Evolutionary conservation across 371 early-diverging fungal genomes (phyloP), one percentile per base, ranked within the genome.

Genomic region (Mortierella sp.): DNA sequence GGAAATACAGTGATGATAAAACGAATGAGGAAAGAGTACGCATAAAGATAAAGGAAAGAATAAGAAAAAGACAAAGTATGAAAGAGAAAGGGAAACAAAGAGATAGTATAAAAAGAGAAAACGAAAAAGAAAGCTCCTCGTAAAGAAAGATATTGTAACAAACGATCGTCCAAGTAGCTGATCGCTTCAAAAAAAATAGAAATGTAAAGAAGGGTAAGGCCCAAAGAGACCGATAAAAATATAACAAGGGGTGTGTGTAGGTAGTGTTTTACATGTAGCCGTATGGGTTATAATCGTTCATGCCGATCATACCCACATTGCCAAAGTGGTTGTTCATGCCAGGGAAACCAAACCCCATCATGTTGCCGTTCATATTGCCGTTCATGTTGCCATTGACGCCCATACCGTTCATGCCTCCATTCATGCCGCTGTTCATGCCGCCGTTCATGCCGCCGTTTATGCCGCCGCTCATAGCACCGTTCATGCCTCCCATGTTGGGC

Each of bases 291-390:
- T 68, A 68, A 16, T 77, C 77, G 72, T 77, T 77, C 77, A 77
- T 77, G 26, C 77, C 77, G 44, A 77, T 68, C 68, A 77, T 77
- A 22, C 77, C 73, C 47, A 72, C 68, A 64, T 77, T 77, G 43
- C 69, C 65, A 68, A 72, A 72, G 77, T 77, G 77, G 66, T 76
- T 76, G 65, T 69, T 75, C 68, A 68, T 72, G n/a, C 73, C 77
- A n/a, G 77, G 77, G 37, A 77, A 77, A 34, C 73, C 73, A 77
- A 71, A 68, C 40, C 73, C 78, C 64, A 68, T 69, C 73, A 78
- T 75, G 66, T 79, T 79, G 37, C 65, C 58, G 71, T 70, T 79
- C 47, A 73, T 64, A 37, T 64, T 73, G 48, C 47, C 55, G 67
- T 70, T 79, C 44, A 72, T 63, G 58, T 64, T 72, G 58, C 67